These are phyloP conservation scores for Saccharomycopsis babjevae DNA, from an alignment of 805 yeast species.

Conservation along the genomic window DNA sequence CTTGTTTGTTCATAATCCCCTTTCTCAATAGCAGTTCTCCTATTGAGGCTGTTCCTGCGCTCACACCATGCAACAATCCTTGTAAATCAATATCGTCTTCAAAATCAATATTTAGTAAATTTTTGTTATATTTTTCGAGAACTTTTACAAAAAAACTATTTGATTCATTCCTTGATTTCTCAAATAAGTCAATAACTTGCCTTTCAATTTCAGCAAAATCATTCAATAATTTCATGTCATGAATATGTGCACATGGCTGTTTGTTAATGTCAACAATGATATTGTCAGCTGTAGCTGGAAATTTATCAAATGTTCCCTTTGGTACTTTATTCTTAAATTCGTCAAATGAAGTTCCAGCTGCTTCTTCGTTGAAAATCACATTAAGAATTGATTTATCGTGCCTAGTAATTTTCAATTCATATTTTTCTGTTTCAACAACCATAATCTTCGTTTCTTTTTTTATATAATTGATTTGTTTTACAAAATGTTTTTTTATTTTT, in stretches of 20 bases:
- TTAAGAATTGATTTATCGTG: not conserved
- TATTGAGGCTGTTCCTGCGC: not conserved
- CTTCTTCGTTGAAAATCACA: conserved; percentile 4
- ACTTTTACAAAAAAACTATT: not conserved
- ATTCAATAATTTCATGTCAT: not conserved
- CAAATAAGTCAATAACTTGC: not conserved
- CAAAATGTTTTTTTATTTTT: not conserved
- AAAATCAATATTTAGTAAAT: not conserved
- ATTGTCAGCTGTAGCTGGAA: conserved; percentile 1
- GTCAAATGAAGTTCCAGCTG: not conserved
- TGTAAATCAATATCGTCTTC: not conserved
- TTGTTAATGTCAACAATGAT: not conserved
- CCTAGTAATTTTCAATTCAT: not conserved
- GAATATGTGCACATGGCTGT: not conserved
- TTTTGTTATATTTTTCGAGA: not conserved
- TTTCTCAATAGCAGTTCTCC: not conserved
- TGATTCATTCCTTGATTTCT: not conserved
- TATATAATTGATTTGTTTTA: not conserved
- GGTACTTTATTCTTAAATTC: not conserved
- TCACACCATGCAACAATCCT: not conserved
- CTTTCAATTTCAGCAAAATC: not conserved
- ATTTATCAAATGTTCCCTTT: not conserved
- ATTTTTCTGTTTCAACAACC: not conserved
- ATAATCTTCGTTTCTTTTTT: not conserved
- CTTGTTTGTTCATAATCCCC: not conserved